Evolutionary conservation across 345 rosid species (phyloP).

Genomic region (Moringa oleifera): DNA sequence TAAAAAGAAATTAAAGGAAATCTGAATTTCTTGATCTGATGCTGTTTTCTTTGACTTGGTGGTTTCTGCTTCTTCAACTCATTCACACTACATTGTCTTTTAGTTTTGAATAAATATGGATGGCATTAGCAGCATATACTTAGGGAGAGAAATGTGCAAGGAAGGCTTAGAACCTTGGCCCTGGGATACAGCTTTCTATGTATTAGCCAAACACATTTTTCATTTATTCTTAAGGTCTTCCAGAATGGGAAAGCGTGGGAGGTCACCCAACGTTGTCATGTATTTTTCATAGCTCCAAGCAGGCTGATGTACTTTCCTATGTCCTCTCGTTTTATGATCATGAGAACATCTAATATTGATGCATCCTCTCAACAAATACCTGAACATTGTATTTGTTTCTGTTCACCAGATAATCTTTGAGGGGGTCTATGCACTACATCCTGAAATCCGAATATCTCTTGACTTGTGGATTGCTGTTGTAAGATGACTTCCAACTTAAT

Average conservation of each 20-base stretch:
- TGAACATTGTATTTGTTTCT: conserved; percentile 12
- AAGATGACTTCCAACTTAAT: conserved; percentile 33
- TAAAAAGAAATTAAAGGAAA: neutral
- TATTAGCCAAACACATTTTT: no score
- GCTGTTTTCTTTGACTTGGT: neutral
- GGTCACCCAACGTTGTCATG: neutral
- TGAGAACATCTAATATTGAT: no score
- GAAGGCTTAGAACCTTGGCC: no score
- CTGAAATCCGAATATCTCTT: conserved; percentile 80
- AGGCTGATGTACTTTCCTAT: neutral
- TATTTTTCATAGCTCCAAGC: neutral
- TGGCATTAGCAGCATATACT: no score
- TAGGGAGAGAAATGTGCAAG: no score
- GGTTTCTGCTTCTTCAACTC: conserved; percentile 1
- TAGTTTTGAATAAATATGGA: no score
- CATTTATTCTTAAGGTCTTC: neutral
- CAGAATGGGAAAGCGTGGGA: neutral
- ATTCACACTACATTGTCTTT: no score
- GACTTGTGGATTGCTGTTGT: conserved; percentile 99
- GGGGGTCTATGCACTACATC: conserved; percentile 96
- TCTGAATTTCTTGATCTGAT: neutral
- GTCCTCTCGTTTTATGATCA: neutral
- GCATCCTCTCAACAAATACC: no score
- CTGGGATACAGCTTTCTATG: no score
- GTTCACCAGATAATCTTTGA: conserved; percentile 79